Evolutionary conservation across 139 green algal genomes (phyloP).

Genomic region (Coelastrella sp.): DNA sequence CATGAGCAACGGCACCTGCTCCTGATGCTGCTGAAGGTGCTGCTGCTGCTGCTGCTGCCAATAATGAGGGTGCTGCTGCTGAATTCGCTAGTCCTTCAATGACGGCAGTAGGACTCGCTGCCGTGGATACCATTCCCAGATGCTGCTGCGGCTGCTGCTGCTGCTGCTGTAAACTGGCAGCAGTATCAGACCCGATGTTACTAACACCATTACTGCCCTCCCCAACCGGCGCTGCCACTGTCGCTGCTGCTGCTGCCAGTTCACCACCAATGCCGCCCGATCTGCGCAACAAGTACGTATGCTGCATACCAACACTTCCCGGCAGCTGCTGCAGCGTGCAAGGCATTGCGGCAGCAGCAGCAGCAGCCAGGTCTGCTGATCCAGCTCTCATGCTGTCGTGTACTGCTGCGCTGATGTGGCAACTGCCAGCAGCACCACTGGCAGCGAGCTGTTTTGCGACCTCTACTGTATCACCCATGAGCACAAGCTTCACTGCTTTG

Average conservation of each 20-base stretch:
- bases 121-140: not conserved
- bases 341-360: constrained; percentile 11
- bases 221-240: not conserved
- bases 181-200: too few species aligned
- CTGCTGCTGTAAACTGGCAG: not conserved
- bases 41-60: not conserved
- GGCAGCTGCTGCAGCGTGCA: constrained; percentile 29
- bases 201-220: not conserved
- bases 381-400: not conserved
- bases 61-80: too few species aligned
- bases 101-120: not conserved
- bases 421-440: not conserved
- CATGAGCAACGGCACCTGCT: not conserved
- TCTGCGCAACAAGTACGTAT: constrained; percentile 35
- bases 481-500: constrained; percentile 42
- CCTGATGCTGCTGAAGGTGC: constrained; percentile 1
- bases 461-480: constrained; percentile 50
- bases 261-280: not conserved
- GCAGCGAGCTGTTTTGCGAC: constrained; percentile 22
- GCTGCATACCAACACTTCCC: not conserved
- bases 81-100: too few species aligned
- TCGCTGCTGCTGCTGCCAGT: not conserved
- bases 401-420: constrained; percentile 32
- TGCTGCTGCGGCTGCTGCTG: constrained; percentile 18
- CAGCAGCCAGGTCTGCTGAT: not conserved